These are phyloP conservation scores for Penicillium taxi DNA, from an alignment of 495 filamentous ascomycete genomes.

Conservation along the genomic window DNA sequence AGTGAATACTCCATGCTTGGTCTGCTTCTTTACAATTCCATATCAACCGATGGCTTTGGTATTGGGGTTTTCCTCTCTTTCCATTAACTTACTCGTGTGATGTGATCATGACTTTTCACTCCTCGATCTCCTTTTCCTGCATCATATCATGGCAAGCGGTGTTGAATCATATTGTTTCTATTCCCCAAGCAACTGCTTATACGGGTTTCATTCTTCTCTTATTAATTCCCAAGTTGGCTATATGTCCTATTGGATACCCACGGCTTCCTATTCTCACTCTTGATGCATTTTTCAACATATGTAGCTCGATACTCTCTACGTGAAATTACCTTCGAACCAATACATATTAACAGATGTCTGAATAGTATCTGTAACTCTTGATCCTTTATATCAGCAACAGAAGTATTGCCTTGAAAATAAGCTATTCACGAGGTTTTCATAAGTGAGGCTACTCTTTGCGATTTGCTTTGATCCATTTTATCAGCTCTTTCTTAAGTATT, in stretches of 20 bases:
- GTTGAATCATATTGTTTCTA: slow-evolving; percentile 13
- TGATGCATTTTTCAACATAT: slow-evolving; percentile 14
- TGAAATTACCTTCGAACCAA: slow-evolving; percentile 32
- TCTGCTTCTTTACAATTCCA: background rate
- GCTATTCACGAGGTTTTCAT: too few species aligned
- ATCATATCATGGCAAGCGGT: slow-evolving; percentile 26
- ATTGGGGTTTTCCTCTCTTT: background rate
- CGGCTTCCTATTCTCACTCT: slow-evolving; percentile 2
- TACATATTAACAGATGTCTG: slow-evolving; percentile 29
- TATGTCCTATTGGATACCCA: slow-evolving; percentile 2
- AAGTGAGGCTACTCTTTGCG: too few species aligned
- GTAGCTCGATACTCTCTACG: too few species aligned
- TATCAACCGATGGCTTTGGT: background rate
- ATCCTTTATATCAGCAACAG: too few species aligned
- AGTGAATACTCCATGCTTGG: too few species aligned
- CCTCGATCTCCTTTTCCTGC: slow-evolving; percentile 14
- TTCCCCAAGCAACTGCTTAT: slow-evolving; percentile 2
- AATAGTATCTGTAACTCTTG: too few species aligned
- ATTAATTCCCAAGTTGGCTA: slow-evolving; percentile 7
- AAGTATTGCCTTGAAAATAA: too few species aligned
- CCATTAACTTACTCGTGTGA: slow-evolving; percentile 7
- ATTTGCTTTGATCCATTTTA: too few species aligned
- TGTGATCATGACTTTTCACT: slow-evolving; percentile 12
- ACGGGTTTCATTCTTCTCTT: slow-evolving; percentile 1
- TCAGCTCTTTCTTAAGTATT: too few species aligned